Conservation (phyloP, 228 moss, liverwort and hornwort species). For the Sphagnum magellanicum region DNA sequence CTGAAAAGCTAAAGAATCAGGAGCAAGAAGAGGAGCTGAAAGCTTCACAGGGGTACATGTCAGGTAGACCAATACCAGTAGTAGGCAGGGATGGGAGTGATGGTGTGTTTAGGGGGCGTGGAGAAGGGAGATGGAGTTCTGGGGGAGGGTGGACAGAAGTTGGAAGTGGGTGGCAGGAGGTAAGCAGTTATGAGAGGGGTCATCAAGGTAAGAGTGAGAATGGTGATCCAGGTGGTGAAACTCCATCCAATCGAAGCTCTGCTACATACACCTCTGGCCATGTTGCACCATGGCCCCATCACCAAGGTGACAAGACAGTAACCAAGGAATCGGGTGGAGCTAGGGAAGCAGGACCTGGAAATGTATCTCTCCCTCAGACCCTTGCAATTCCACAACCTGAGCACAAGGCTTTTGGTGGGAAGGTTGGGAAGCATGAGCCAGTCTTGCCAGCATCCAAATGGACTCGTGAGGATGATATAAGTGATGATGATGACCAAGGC, state of each 20-base stretch:
- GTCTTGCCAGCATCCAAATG: slow-evolving; percentile 95
- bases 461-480: slow-evolving; percentile 87
- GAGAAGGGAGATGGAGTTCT: slow-evolving; percentile 57
- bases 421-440: slow-evolving; percentile 61
- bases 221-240: slow-evolving; percentile 32
- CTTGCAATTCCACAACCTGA: slow-evolving; percentile 64
- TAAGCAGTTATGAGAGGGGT: slow-evolving; percentile 64
- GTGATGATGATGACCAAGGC: slow-evolving; percentile 77
- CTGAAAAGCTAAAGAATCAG: slow-evolving; percentile 94
- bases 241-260: slow-evolving; percentile 15
- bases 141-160: slow-evolving; percentile 75
- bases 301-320: slow-evolving; percentile 58
- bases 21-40: slow-evolving; percentile 85
- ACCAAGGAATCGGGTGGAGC: slow-evolving; percentile 24
- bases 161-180: slow-evolving; percentile 91
- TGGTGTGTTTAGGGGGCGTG: slow-evolving; percentile 35
- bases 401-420: slow-evolving; percentile 58
- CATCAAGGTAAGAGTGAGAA: slow-evolving; percentile 47
- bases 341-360: slow-evolving; percentile 9
- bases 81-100: slow-evolving; percentile 50
- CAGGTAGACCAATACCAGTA: slow-evolving; percentile 20
- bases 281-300: slow-evolving; percentile 50
- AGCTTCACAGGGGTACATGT: slow-evolving; percentile 37
- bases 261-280: slow-evolving; percentile 28
- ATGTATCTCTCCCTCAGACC: slow-evolving; percentile 27